phyloP scores from a whole-genome alignment of 495 filamentous ascomycete species.

The Penicillium herquei region DNA sequence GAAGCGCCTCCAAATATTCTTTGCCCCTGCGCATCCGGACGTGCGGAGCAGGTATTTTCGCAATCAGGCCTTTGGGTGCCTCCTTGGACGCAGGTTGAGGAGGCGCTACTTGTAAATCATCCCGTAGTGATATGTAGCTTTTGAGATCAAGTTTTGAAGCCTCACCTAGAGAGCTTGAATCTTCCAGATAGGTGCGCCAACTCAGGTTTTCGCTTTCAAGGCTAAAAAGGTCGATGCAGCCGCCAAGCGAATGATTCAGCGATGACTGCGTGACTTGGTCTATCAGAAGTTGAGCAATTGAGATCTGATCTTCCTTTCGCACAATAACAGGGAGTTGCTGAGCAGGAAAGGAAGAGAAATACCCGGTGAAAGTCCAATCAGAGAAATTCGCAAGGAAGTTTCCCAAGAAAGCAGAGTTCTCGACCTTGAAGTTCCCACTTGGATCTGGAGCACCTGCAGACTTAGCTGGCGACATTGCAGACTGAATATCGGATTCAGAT shows the following conservation, averaged over 20 bases:
- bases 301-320: constrained; percentile 39
- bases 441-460: constrained; percentile 20
- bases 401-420: constrained; percentile 41
- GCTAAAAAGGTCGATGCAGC: constrained; percentile 26
- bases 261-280: constrained; percentile 52
- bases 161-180: constrained; percentile 28
- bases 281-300: constrained; percentile 47
- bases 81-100: constrained; percentile 27
- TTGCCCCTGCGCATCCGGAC: constrained; percentile 76
- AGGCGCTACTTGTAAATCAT: constrained; percentile 20
- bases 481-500: constrained; percentile 35
- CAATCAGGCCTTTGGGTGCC: constrained; percentile 28
- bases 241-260: constrained; percentile 37
- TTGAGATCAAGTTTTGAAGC: constrained; percentile 39
- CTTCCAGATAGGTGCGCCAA: constrained; percentile 29
- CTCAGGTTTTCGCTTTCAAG: constrained; percentile 28
- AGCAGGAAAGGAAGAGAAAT: constrained; percentile 38
- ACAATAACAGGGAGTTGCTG: constrained; percentile 32
- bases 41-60: constrained; percentile 57
- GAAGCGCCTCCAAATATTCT: constrained; percentile 70
- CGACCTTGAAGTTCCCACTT: constrained; percentile 16
- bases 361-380: constrained; percentile 44
- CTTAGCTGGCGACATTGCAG: constrained; percentile 32
- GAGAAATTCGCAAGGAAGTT: constrained; percentile 47
- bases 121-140: constrained; percentile 36